Base-by-base conservation (phyloP, 306 rosid species). In the Rosa rugosa region DNA sequence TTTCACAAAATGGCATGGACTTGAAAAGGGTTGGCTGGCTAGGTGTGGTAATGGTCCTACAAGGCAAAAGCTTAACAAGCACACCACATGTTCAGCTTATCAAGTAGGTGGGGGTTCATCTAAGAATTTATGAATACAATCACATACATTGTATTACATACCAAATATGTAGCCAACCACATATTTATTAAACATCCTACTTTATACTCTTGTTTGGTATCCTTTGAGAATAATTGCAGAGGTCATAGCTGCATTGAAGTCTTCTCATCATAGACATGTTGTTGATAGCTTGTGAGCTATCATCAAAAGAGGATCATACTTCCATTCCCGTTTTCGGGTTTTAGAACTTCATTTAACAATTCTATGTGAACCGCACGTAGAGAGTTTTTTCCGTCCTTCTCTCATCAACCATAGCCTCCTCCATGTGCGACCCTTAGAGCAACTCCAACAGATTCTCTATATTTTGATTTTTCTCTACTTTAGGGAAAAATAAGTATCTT, bases 51-150 rank as follows among this genome's bases (percentile, higher is more conserved):
- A 81, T 65, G 98, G 94, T 53, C 98, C 98, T 74, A 93, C 94
- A 50, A 72, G 88, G 83, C 97, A 78, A 87, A 89, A 86, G 84
- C 83, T 83, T 64, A 82, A 75, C 92, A 87, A 84, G 77, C 98
- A 89, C 75, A 83, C 86, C 98, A 93, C 98, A 84, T 93, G 93
- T 73, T 89, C 63, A 75, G 77, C 85, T 87, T 84, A 89, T 80
- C 92, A 71, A 79, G 82, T 87, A 75, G 91, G 82, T 89, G 87
- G 87, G 78, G 83, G 84, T 69, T 85, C 79, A 83, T 86, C 85
- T 75, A 80, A 22, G 71, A 72, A 51, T 73, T 73, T 78, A 68
- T 67, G 67, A 63, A 27, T 18, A 38, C 70, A 56, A 2, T 57
- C 56, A 59, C 31, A 23, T 75, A 40, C 45, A 74, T 20, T 65